Base-by-base conservation (phyloP, 805 yeast genomes). In the Spathaspora sp. region DNA sequence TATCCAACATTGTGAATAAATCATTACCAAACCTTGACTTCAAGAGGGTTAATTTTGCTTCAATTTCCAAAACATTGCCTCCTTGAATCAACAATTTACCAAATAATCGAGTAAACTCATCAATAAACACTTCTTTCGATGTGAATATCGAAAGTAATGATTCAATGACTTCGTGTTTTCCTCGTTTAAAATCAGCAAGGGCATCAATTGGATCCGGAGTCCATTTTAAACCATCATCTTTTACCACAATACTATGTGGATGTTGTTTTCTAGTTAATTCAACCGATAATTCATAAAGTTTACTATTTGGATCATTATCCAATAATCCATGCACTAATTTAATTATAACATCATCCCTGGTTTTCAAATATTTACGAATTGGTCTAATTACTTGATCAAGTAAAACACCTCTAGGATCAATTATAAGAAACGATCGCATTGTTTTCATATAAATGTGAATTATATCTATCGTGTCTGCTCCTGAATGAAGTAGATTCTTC, bases 351-450 rank as follows among this genome's bases (percentile, higher is more conserved):
- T 94, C 97, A 0, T 79, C 78, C 51, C 97, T 75, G 11, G 85
- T 83, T 60, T 81, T 82, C 47, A 94, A 71, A 66, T 87, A 87
- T 20, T 79, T 68, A 48, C 96, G 70, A 2, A 92, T 87, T 1
- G 94, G 94, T 32, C 90, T 68, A 1, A 89, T 82, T 0, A 89
- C 92, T 47, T 82, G 81, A 61, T 88, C 96, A 7, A 92, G 70
- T 29, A 92, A 69, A 0, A 89, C 93, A 0, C 97, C 97, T 39
- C 88, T 76, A 6, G 96, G 96, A 60, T 93, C 98, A n/a, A 94
- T 72, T 0, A 85, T 68, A 26, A 86, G 64, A 53, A 93, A 89
- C 0, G 91, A 77, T 55, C 82, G 77, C 44, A 92, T 86, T 1
- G 92, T 82, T 14, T 83, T 80, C 3, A 87, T 82, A 61, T 89